Evolutionary conservation across 1,139 yeast species (phyloP).

Genomic region (Suhomyces atakaporum): DNA sequence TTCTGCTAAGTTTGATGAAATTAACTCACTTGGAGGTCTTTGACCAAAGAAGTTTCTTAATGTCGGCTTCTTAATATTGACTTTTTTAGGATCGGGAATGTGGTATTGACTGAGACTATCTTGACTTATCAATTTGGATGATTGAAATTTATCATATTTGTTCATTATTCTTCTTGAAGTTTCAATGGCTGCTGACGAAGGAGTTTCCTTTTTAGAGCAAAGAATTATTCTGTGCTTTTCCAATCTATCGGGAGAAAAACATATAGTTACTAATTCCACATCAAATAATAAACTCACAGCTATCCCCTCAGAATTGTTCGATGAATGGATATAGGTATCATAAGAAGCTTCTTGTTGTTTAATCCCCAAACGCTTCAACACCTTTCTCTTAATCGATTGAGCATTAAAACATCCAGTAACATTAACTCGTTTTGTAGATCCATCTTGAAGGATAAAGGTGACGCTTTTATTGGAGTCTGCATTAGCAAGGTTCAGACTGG

Average conservation of each 20-base stretch:
- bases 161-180: conserved; percentile 52
- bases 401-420: conserved; percentile 83
- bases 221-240: conserved; percentile 76
- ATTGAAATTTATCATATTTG: conserved; percentile 34
- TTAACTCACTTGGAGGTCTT: conserved; percentile 90
- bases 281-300: conserved; percentile 60
- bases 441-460: conserved; percentile 74
- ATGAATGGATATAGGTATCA: conserved; percentile 42
- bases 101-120: conserved; percentile 26
- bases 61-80: conserved; percentile 18
- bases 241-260: conserved; percentile 70
- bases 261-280: conserved; percentile 78
- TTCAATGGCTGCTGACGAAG: conserved; percentile 67
- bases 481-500: conserved; percentile 15
- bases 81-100: conserved; percentile 25
- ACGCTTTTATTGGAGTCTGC: conserved; percentile 49
- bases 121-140: conserved; percentile 17
- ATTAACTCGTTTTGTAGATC: conserved; percentile 70
- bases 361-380: conserved; percentile 62
- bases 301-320: conserved; percentile 6
- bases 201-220: conserved; percentile 63
- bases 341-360: conserved; percentile 39
- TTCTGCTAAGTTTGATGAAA: conserved; percentile 85
- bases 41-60: conserved; percentile 74
- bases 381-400: conserved; percentile 71